Percentiles rank a stretch among this genome's conserved stretches.
phyloP scores from a whole-genome alignment of 176 grass and related monocot species.

The Zoysia japonica region DNA sequence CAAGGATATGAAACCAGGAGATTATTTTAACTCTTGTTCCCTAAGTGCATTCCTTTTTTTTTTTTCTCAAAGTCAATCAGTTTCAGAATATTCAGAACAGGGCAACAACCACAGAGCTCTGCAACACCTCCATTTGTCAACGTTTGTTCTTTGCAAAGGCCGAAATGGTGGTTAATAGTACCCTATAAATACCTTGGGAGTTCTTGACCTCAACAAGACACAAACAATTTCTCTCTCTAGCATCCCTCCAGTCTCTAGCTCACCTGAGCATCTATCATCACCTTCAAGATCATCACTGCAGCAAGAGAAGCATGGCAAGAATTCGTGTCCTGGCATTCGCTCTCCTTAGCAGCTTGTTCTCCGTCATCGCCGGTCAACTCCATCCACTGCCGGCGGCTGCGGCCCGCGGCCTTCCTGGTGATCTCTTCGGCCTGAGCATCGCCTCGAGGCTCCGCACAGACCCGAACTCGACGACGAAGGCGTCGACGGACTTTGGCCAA shows the following conservation, averaged over 20 bases:
- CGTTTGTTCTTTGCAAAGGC: conserved; percentile 12
- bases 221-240: conserved; percentile 4
- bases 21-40: not conserved
- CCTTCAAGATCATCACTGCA: not conserved
- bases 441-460: conserved; percentile 33
- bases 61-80: conserved; percentile 27
- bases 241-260: not conserved
- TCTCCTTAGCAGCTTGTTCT: conserved; percentile 26
- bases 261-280: conserved; percentile 5
- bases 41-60: not conserved
- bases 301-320: conserved; percentile 31
- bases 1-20: conserved; percentile 26
- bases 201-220: conserved; percentile 28
- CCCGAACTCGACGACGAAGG: conserved; percentile 27
- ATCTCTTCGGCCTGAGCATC: conserved; percentile 39
- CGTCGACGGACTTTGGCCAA: conserved; percentile 54
- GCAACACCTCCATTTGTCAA: conserved; percentile 45
- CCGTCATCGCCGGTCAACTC: conserved; percentile 17
- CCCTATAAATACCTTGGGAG: conserved; percentile 39
- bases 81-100: conserved; percentile 26
- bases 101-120: not conserved
- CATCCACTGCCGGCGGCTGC: not conserved
- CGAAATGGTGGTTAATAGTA: not conserved
- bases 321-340: not conserved
- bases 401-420: not conserved